Base-by-base conservation (phyloP, 805 yeast genomes). In the Isabelozyma rhagii region DNA sequence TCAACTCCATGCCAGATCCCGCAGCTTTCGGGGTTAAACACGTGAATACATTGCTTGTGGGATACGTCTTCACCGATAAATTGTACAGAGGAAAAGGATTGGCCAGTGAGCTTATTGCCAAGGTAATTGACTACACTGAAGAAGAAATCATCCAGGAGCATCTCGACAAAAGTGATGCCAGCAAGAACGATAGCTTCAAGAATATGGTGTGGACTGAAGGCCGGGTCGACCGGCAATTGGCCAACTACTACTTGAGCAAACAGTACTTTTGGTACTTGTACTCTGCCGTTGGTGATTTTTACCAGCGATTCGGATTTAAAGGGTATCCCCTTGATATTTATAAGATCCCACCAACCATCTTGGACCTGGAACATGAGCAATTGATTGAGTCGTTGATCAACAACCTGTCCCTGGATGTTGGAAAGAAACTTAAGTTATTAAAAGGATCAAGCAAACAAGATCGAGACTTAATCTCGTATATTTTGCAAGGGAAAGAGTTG, bases 231-330 rank as follows among this genome's bases (percentile, higher is more conserved):
- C 21, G 41, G 5, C 48, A 51, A 10, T 60, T 72, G 57, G 72
- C 71, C 36, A 58, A 60, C 46, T 64, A 72, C 47, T 66, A 69
- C 48, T 57, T 72, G 53, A 51, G 68, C 39, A 68, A 69, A 46
- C 54, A 69, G 48, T 72, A 69, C 53, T 63, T 69, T 45, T 73
- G 77, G 77, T 57, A 55, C 40, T 73, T 89, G 46, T 89, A 88
- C 74, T 85, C 93, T 53, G 94, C 85, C 45, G 81, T 87, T 17
- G 93, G 87, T 13, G 77, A 74, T 31, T 88, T 78, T 56, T 90
- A 90, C 63, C 68, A 74, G 38, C 69, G 74, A 53, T 81, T 85
- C 54, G 96, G 92, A 0, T 87, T 79, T 60, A 68, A 69, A 46
- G 49, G 57, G 1, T 68, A 57, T 50, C 75, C 75, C 0, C 29